Conservation (phyloP, 805 yeast species). For the Ogataea salicorniae region DNA sequence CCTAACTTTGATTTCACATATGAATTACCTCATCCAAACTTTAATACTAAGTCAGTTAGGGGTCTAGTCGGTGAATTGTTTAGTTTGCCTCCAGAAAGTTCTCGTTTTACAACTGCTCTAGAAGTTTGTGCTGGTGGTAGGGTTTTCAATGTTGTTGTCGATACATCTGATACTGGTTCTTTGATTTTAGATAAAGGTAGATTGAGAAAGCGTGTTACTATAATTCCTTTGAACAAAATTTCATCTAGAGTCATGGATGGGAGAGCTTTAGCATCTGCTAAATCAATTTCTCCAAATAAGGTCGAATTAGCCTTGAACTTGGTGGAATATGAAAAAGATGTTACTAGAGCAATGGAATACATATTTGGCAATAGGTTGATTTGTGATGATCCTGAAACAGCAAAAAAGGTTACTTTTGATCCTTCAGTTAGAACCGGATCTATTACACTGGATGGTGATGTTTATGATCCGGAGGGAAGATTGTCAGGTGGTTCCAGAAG, state of each 20-base stretch:
- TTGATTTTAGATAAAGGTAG: constrained; percentile 74
- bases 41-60: constrained; percentile 59
- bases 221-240: constrained; percentile 88
- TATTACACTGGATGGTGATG: constrained; percentile 88
- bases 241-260: constrained; percentile 51
- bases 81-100: constrained; percentile 48
- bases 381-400: constrained; percentile 83
- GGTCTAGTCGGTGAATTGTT: constrained; percentile 91
- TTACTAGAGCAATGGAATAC: constrained; percentile 78
- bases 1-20: constrained; percentile 76
- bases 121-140: constrained; percentile 94
- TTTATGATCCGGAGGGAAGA: constrained; percentile 94
- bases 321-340: constrained; percentile 66
- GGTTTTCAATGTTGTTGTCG: constrained; percentile 86
- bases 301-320: constrained; percentile 88
- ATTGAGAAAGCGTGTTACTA: constrained; percentile 76
- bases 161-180: constrained; percentile 79
- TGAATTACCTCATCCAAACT: constrained; percentile 55
- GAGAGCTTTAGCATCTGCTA: constrained; percentile 57
- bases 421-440: constrained; percentile 75
- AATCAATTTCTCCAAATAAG: constrained; percentile 69
- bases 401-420: constrained; percentile 82
- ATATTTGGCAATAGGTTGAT: constrained; percentile 88
- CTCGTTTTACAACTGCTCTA: constrained; percentile 69
- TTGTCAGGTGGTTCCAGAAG: constrained; percentile 90